Evolutionary conservation across 2,329 filamentous ascomycete genomes (phyloP).

Genomic region (Whalleya microplaca): DNA sequence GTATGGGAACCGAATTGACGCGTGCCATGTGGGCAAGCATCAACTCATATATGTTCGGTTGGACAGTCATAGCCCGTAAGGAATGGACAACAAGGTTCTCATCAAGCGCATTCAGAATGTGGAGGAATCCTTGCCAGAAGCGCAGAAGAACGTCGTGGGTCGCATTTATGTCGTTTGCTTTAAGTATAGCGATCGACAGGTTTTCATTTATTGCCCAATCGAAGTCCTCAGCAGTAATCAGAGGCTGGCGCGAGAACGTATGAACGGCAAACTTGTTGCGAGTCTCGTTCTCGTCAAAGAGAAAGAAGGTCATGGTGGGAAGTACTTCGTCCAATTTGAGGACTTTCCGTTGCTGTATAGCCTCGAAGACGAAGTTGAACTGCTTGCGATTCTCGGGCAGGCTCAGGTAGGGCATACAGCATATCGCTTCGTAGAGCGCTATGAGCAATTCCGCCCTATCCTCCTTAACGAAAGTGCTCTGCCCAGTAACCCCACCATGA

Average conservation of each 20-base stretch:
- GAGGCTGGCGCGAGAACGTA: constrained; percentile 67
- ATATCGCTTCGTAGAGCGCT: constrained; percentile 85
- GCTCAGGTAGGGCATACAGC: constrained; percentile 77
- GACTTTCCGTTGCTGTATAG: constrained; percentile 78
- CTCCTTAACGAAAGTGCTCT: constrained; percentile 45
- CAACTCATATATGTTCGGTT: constrained; percentile 71
- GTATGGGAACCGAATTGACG: constrained; percentile 57
- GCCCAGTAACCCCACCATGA: constrained; percentile 44
- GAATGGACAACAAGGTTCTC: constrained; percentile 76
- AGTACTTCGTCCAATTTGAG: constrained; percentile 75
- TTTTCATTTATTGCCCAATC: constrained; percentile 84
- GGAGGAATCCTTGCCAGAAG: constrained; percentile 79
- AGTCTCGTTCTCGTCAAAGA: constrained; percentile 72
- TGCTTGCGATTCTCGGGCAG: constrained; percentile 54
- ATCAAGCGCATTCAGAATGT: constrained; percentile 75
- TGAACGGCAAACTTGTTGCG: constrained; percentile 70
- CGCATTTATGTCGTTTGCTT: constrained; percentile 55
- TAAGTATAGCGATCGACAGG: constrained; percentile 67
- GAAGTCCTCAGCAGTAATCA: constrained; percentile 74
- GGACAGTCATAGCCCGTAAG: constrained; percentile 77
- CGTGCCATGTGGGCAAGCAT: constrained; percentile 58
- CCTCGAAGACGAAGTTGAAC: constrained; percentile 83
- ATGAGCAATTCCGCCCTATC: constrained; percentile 66
- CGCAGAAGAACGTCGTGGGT: constrained; percentile 57
- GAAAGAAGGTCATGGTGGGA: constrained; percentile 81